Evolutionary conservation across 495 filamentous ascomycete genomes (phyloP).

Genomic region (Aspergillus kassunensis): DNA sequence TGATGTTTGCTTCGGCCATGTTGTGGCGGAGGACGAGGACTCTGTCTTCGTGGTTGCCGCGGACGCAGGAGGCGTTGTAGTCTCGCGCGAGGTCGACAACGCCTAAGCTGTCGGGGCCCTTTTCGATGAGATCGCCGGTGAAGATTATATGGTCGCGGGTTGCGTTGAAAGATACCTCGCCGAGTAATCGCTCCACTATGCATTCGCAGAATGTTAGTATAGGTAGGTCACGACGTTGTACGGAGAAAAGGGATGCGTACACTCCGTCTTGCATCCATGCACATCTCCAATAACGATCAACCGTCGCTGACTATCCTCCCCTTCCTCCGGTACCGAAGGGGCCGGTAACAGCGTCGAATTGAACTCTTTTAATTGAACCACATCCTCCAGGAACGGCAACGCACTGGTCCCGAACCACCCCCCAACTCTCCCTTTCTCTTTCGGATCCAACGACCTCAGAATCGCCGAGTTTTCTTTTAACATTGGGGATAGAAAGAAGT

Average conservation of each 20-base stretch:
- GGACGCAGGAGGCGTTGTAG: slow-evolving; percentile 69
- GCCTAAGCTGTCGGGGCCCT: slow-evolving; percentile 78
- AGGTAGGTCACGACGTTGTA: not conserved
- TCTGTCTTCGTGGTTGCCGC: slow-evolving; percentile 92
- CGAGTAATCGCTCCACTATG: slow-evolving; percentile 60
- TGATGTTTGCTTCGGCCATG: slow-evolving; percentile 22
- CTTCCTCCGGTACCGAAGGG: not conserved
- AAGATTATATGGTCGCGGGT: slow-evolving; percentile 73
- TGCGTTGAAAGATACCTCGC: slow-evolving; percentile 60
- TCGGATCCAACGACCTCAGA: slow-evolving; percentile 32
- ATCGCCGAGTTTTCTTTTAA: slow-evolving; percentile 37
- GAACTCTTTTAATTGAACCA: slow-evolving; percentile 33
- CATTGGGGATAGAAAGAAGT: slow-evolving; percentile 33
- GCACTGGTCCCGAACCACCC: slow-evolving; percentile 50
- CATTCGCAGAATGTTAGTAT: slow-evolving; percentile 4
- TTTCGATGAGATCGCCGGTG: slow-evolving; percentile 79
- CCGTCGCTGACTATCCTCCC: slow-evolving; percentile 19
- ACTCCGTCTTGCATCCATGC: slow-evolving; percentile 71
- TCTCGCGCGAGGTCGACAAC: slow-evolving; percentile 71
- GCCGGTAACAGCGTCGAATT: slow-evolving; percentile 23
- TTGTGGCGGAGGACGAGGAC: slow-evolving; percentile 56
- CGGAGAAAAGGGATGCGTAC: slow-evolving; percentile 33
- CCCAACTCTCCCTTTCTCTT: slow-evolving; percentile 25
- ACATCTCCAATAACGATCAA: slow-evolving; percentile 85
- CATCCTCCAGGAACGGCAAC: slow-evolving; percentile 42